phyloP scores from a whole-genome alignment of 2,329 filamentous ascomycete genomes.

The Alternaria gansuensis region DNA sequence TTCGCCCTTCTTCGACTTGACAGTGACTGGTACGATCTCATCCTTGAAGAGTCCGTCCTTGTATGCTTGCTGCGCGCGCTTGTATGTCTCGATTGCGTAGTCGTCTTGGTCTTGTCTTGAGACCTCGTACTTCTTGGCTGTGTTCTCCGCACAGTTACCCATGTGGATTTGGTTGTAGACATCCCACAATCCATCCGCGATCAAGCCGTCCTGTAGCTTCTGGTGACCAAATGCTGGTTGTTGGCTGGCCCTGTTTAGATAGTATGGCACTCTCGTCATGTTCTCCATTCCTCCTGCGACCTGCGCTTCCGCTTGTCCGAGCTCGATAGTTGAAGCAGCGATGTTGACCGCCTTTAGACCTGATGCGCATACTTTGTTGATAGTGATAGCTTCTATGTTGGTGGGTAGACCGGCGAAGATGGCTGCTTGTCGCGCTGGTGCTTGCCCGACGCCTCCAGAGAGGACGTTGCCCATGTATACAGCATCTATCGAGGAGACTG shows the following conservation, averaged over 20 bases:
- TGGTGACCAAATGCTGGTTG: conserved; percentile 87
- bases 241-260: conserved; percentile 81
- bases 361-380: conserved; percentile 98
- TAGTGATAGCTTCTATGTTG: conserved; percentile 85
- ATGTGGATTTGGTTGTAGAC: conserved; percentile 98
- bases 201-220: conserved; percentile 87
- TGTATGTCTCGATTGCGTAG: conserved; percentile 88
- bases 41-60: conserved; percentile 82
- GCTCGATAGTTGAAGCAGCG: conserved; percentile 92
- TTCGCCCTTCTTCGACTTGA: conserved; percentile 82
- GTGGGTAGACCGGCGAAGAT: conserved; percentile 86
- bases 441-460: conserved; percentile 82
- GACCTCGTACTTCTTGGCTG: conserved; percentile 85
- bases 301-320: conserved; percentile 87
- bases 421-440: conserved; percentile 88
- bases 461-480: conserved; percentile 99
- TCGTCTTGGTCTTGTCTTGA: conserved; percentile 87
- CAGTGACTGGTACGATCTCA: conserved; percentile 87
- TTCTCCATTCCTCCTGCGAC: conserved; percentile 98
- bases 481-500: conserved; percentile 81
- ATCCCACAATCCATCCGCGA: conserved; percentile 95
- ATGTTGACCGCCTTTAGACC: conserved; percentile 91
- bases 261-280: conserved; percentile 94
- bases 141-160: conserved; percentile 96
- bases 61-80: conserved; percentile 91